Evolutionary conservation across 176 grass and related monocot species (phyloP).

Genomic region (sorghum (Sorghum bicolor)): DNA sequence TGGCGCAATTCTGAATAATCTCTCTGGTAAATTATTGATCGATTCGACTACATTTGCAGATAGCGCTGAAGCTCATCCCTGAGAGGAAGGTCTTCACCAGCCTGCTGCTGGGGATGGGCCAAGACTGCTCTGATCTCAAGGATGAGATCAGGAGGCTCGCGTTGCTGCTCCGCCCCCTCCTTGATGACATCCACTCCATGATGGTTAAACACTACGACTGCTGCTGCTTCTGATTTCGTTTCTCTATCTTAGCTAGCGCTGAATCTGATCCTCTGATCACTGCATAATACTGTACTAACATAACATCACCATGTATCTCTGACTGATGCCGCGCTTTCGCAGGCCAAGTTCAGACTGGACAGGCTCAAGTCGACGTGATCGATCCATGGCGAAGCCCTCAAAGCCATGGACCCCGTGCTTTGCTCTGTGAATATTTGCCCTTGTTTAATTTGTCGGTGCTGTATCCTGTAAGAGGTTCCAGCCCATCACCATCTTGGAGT

Average conservation of each 20-base stretch:
- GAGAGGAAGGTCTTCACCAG: slow-evolving; percentile 52
- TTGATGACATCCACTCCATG: slow-evolving; percentile 54
- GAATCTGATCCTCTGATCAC: not conserved
- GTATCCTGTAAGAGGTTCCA: not conserved
- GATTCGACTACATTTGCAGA: slow-evolving; percentile 25
- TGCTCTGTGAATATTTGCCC: slow-evolving; percentile 16
- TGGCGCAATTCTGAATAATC: not conserved
- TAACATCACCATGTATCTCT: not conserved
- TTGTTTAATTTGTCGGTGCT: not conserved
- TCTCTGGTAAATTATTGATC: not conserved
- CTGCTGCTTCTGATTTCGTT: not conserved
- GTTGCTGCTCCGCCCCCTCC: slow-evolving; percentile 51
- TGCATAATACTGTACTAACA: not conserved
- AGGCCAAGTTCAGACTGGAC: slow-evolving; percentile 74
- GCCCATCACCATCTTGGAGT: not conserved
- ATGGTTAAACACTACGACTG: slow-evolving; percentile 43
- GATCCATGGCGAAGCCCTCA: slow-evolving; percentile 3
- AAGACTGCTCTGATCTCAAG: slow-evolving; percentile 28
- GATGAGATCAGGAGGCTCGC: slow-evolving; percentile 44
- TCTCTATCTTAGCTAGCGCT: not conserved
- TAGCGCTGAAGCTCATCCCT: slow-evolving; percentile 77
- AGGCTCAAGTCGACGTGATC: slow-evolving; percentile 78
- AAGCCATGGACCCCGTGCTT: not conserved
- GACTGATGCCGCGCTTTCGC: slow-evolving; percentile 11
- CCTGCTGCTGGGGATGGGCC: slow-evolving; percentile 36